Evolutionary conservation across 2,329 filamentous ascomycete species (phyloP).

Genomic region (Chrysoporthe deuterocubensis): DNA sequence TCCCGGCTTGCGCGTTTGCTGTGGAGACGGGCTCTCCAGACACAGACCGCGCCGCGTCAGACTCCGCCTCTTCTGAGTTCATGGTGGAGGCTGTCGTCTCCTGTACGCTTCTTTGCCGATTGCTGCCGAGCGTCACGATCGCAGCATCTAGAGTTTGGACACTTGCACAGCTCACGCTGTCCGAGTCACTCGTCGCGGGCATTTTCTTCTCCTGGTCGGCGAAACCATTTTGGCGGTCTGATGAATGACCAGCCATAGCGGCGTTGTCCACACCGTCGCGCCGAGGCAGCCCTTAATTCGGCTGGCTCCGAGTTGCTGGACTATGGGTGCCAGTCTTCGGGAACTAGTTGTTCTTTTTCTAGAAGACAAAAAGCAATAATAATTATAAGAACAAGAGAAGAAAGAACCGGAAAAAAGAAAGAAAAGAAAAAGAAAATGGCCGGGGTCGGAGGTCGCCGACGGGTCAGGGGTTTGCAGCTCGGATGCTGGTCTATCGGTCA

Average conservation of each 20-base stretch:
- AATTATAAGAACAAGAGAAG: background rate
- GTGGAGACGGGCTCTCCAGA: background rate
- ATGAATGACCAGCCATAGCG: background rate
- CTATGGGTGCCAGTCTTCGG: too few species aligned
- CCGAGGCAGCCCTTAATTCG: background rate
- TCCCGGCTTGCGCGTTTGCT: background rate
- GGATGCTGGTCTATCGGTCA: background rate
- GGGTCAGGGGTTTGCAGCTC: background rate
- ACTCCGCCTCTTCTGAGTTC: background rate
- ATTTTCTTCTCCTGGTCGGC: background rate
- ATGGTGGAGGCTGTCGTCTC: background rate
- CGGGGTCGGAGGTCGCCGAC: constrained; percentile 3
- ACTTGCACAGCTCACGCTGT: background rate
- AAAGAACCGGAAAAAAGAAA: background rate
- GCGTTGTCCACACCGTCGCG: background rate
- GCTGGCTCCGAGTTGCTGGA: too few species aligned
- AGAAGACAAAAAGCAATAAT: too few species aligned
- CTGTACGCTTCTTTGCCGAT: background rate
- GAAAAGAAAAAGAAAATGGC: background rate
- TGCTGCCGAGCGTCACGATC: constrained; percentile 4
- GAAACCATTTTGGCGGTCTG: background rate
- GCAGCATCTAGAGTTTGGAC: background rate
- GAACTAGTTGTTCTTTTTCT: too few species aligned
- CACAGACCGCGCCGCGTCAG: background rate
- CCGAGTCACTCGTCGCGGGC: constrained; percentile 1